These are phyloP conservation scores for Porogramme epimiltina DNA, from an alignment of 1,284 basidiomycete species.

Conservation along the genomic window DNA sequence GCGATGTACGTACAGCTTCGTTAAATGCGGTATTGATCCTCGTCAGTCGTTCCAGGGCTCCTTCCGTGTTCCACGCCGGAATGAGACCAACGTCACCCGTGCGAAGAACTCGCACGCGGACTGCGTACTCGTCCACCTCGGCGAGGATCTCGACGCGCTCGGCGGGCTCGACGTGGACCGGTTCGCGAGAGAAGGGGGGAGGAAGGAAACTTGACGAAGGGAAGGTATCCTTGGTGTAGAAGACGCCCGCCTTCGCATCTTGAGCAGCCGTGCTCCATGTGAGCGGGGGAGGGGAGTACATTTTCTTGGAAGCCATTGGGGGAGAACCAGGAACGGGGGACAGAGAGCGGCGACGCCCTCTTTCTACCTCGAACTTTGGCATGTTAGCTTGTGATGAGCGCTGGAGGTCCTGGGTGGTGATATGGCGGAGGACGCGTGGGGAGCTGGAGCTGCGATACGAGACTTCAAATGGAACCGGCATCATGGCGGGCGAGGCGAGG, in stretches of 20 bases:
- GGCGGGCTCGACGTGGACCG: constrained; percentile 25
- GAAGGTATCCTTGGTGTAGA: constrained; percentile 30
- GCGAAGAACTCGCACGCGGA: constrained; percentile 26
- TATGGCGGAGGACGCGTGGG: constrained; percentile 4
- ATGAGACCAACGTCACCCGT: constrained; percentile 27
- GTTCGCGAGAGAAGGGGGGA: constrained; percentile 30
- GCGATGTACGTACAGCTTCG: constrained; percentile 30
- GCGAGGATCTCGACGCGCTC: constrained; percentile 29
- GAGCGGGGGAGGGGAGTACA: constrained; percentile 18
- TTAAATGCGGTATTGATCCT: constrained; percentile 34
- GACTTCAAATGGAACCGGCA: constrained; percentile 19
- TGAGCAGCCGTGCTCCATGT: constrained; percentile 25
- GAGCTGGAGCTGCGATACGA: constrained; percentile 7
- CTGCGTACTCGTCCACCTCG: constrained; percentile 28
- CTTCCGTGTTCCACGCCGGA: constrained; percentile 33
- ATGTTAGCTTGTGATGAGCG: constrained; percentile 17
- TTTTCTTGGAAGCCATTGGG: constrained; percentile 2
- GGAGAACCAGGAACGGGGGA: constrained; percentile 9
- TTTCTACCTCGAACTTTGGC: constrained; percentile 20
- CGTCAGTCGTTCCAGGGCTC: constrained; percentile 31
- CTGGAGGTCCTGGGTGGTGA: constrained; percentile 11
- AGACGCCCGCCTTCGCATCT: constrained; percentile 30
- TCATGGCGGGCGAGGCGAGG: too few species aligned
- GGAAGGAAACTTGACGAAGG: constrained; percentile 25
- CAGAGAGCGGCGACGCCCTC: constrained; percentile 16